Base-by-base conservation (phyloP, 768 basidiomycete species). In the Auriscalpium microsporum region DNA sequence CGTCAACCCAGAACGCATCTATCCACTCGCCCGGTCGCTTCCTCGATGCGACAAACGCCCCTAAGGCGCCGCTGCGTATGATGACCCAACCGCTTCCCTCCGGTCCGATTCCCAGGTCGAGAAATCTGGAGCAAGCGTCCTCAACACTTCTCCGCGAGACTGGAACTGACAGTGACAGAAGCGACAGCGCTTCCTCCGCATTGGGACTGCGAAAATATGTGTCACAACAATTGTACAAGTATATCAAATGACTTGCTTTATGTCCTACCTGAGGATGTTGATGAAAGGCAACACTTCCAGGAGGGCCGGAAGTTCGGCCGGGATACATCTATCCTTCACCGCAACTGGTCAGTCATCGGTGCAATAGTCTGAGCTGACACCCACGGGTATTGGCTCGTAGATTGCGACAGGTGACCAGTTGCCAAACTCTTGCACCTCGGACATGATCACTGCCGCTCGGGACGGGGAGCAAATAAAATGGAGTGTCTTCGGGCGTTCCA, bases 391-490 rank as follows among this genome's bases (percentile, higher is more conserved):
- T 1, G 93, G 93, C 69, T 94, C 92, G 61, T 85, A 95, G 45
- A 94, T 81, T 1, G 80, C 76, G 46, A 72, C 71, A 5, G 92
- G 87, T 8, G 70, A 63, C 89, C 91, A 92, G 10, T 64, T 75
- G 3, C 72, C 65, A 10, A 80, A 68, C 50, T 73, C 65, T 4
- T 72, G 65, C 11, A 87, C 75, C 66, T 94, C 85, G 37, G 78
- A 75, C 58, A 89, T 72, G 55, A 94, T 86, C 5, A 72, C 71
- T 13, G 73, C 67, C 4, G 90, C 89, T 45, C 93, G 79, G 1
- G 73, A 66, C 0, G 93, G 91, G 4, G 90, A 90, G 65, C 91
- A 94, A 19, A 93, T 83, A 62, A 92, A 92, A 68, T 96, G 93
- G 45, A 95, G 63, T 17, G 74, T 75, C 16, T 68, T 63, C 13